Conservation (phyloP, 78 protist genomes). For the Paulinella micropora region DNA sequence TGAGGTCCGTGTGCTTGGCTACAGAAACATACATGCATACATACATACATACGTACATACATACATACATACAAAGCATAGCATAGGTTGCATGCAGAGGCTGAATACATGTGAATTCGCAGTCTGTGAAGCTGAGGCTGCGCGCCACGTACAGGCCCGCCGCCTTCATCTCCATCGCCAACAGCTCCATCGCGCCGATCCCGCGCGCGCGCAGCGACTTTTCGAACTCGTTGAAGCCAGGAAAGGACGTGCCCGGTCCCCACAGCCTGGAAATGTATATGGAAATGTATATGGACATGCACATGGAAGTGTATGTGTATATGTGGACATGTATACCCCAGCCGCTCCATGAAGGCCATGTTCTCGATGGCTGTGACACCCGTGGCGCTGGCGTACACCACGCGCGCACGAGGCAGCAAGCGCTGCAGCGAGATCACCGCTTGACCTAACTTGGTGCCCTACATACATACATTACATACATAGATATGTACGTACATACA, state of each 20-base stretch:
- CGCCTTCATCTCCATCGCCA: background rate
- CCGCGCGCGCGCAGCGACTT: background rate
- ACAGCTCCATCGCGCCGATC: background rate
- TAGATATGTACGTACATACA: too few species aligned
- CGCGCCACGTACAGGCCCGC: background rate
- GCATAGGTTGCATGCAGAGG: too few species aligned
- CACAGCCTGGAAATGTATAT: too few species aligned
- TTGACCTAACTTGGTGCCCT: background rate
- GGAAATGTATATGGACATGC: too few species aligned
- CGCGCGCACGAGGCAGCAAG: background rate
- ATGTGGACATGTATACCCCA: too few species aligned
- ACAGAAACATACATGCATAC: too few species aligned
- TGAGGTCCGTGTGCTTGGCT: too few species aligned
- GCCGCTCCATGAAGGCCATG: constrained; percentile 9
- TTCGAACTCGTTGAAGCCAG: background rate
- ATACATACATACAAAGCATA: too few species aligned
- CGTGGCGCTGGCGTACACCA: constrained; percentile 12
- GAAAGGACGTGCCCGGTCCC: background rate
- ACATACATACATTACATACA: too few species aligned
- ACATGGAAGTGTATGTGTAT: too few species aligned
- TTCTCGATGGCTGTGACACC: background rate
- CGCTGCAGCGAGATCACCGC: constrained; percentile 11
- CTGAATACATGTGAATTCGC: too few species aligned
- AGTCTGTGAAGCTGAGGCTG: background rate
- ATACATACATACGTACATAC: too few species aligned